Percentiles rank a stretch among this genome's conserved stretches.
phyloP scores from a whole-genome alignment of 176 grass and related monocot genomes.

The Secale cereale region DNA sequence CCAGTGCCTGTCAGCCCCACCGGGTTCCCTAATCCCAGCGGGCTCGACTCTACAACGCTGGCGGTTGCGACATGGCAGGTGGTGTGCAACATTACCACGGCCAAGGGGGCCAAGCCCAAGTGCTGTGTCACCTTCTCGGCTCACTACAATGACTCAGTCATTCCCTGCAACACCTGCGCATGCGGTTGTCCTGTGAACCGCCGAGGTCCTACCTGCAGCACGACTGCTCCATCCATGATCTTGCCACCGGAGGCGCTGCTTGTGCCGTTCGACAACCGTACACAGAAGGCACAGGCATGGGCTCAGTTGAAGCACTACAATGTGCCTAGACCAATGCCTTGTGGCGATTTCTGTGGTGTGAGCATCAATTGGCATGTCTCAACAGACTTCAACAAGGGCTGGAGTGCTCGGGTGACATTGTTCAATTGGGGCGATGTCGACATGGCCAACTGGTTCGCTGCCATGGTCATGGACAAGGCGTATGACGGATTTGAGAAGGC shows the following conservation, averaged over 20 bases:
- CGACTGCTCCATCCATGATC: conserved; percentile 58
- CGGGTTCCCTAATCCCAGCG: conserved; percentile 61
- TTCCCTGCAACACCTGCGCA: conserved; percentile 85
- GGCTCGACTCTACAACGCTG: conserved; percentile 53
- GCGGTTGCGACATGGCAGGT: conserved; percentile 68
- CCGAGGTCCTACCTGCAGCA: conserved; percentile 60
- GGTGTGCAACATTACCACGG: conserved; percentile 68
- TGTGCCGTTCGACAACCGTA: conserved; percentile 79
- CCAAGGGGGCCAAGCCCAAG: conserved; percentile 60
- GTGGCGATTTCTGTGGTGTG: conserved; percentile 76
- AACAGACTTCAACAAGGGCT: conserved; percentile 80
- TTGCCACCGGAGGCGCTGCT: conserved; percentile 79
- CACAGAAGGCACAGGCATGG: conserved; percentile 62
- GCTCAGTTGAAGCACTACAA: conserved; percentile 83
- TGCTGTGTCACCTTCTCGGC: conserved; percentile 93
- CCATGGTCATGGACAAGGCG: conserved; percentile 79
- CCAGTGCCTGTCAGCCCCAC: conserved; percentile 63
- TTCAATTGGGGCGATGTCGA: conserved; percentile 82
- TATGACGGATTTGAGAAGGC: conserved; percentile 71
- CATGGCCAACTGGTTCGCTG: conserved; percentile 80
- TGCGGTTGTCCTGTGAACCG: conserved; percentile 66
- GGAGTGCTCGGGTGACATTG: conserved; percentile 83
- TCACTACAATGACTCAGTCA: conserved; percentile 86
- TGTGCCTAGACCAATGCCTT: conserved; percentile 63
- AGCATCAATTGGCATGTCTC: conserved; percentile 95